These are phyloP conservation scores for Claviceps sorghi DNA, from an alignment of 2,329 filamentous ascomycete species.

Conservation along the genomic window DNA sequence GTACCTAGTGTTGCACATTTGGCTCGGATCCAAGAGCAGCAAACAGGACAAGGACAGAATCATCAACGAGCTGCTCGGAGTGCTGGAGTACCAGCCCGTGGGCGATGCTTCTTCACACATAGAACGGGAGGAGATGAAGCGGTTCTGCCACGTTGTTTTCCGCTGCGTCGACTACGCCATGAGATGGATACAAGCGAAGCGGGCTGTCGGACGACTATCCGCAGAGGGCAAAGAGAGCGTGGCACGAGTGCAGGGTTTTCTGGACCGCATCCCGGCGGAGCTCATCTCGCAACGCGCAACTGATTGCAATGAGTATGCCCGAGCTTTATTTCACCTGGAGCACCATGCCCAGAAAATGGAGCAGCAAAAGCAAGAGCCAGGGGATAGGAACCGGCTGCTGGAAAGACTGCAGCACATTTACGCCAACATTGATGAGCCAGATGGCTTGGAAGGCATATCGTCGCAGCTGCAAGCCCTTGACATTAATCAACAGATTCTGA, in stretches of 20 bases:
- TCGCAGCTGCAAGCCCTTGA: conserved; percentile 75
- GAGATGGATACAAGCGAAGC: conserved; percentile 72
- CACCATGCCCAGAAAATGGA: conserved; percentile 56
- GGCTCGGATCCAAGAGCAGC: conserved; percentile 52
- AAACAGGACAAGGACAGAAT: conserved; percentile 50
- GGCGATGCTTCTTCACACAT: conserved; percentile 38
- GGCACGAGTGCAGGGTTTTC: conserved; percentile 32
- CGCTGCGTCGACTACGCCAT: conserved; percentile 82
- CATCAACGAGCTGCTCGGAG: conserved; percentile 55
- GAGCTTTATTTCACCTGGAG: conserved; percentile 89
- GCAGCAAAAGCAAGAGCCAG: conserved; percentile 28
- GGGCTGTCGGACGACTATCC: conserved; percentile 15
- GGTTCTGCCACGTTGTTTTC: conserved; percentile 86
- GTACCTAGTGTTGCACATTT: conserved; percentile 69
- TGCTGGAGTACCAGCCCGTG: conserved; percentile 49
- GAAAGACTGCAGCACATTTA: conserved; percentile 85
- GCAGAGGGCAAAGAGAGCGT: conserved; percentile 32
- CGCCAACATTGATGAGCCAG: conserved; percentile 92
- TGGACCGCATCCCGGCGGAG: conserved; percentile 56
- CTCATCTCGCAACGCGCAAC: conserved; percentile 67
- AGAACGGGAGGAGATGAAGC: conserved; percentile 61
- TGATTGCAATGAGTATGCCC: conserved; percentile 86
- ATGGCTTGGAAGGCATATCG: conserved; percentile 89
- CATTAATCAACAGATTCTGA: conserved; percentile 82
- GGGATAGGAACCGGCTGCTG: conserved; percentile 50